A percentile compares a stretch with the other conserved stretches of the same genome.
These are phyloP conservation scores for Plectosphaerella cucumerina DNA, from an alignment of 2,329 filamentous ascomycete genomes.

Conservation along the genomic window DNA sequence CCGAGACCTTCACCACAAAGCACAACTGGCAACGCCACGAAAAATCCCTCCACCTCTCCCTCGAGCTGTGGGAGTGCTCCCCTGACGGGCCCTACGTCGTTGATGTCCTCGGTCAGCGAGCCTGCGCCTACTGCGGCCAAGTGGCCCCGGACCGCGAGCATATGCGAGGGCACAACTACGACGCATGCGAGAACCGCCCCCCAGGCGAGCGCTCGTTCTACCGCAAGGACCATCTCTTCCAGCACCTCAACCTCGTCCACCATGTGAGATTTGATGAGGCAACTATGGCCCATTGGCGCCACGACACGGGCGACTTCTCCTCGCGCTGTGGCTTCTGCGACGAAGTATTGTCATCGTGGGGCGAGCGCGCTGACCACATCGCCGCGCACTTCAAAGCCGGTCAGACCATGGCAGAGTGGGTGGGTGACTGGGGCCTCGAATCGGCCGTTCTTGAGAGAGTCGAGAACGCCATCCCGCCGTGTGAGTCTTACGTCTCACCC, in stretches of 20 bases:
- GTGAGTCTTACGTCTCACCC: constrained; percentile 1
- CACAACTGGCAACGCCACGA: constrained; percentile 47
- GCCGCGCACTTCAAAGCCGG: constrained; percentile 33
- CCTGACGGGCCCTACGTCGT: constrained; percentile 26
- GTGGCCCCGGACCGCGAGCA: constrained; percentile 25
- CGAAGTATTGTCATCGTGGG: constrained; percentile 25
- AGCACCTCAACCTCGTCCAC: constrained; percentile 37
- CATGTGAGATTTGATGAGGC: constrained; percentile 29
- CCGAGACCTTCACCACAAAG: constrained; percentile 38
- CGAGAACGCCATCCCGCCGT: constrained; percentile 32
- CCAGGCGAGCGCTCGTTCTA: constrained; percentile 37
- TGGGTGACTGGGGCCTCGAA: constrained; percentile 35
- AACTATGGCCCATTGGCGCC: constrained; percentile 40
- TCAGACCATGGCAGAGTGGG: constrained; percentile 33
- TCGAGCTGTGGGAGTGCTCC: constrained; percentile 41
- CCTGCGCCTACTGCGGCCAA: constrained; percentile 33
- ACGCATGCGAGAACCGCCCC: constrained; percentile 44
- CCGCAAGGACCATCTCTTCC: constrained; percentile 38
- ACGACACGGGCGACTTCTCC: constrained; percentile 19
- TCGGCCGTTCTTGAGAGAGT: constrained; percentile 25
- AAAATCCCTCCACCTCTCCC: constrained; percentile 38
- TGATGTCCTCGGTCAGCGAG: constrained; percentile 36
- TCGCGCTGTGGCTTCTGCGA: constrained; percentile 32
- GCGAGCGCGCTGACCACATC: constrained; percentile 27
- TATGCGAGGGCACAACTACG: constrained; percentile 30